phyloP scores from a whole-genome alignment of 495 filamentous ascomycete species.

The Peziza echinospora region DNA sequence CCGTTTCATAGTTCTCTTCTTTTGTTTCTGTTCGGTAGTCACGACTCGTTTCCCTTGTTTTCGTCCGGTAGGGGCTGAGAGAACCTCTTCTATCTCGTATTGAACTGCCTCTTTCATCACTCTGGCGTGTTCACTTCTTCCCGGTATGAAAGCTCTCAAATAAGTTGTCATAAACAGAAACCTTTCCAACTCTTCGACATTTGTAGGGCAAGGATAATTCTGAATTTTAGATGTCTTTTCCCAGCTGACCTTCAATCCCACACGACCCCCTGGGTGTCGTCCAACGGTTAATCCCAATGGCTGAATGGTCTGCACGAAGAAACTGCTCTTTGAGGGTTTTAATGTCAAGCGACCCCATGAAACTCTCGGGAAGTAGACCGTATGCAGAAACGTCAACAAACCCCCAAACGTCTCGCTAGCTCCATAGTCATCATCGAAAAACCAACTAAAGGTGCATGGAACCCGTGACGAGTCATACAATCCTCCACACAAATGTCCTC shows the following conservation, averaged over 20 bases:
- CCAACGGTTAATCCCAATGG: not conserved
- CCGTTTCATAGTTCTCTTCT: too few species aligned
- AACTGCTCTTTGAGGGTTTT: not conserved
- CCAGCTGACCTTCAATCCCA: not conserved
- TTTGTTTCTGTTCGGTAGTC: too few species aligned
- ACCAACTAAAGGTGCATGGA: not conserved
- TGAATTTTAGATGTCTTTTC: not conserved
- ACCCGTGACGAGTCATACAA: too few species aligned
- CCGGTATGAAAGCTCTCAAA: not conserved
- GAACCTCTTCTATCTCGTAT: too few species aligned
- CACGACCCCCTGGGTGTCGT: not conserved
- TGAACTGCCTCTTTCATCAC: not conserved
- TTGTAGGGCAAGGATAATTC: not conserved
- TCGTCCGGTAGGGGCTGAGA: too few species aligned
- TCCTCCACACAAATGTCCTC: too few species aligned
- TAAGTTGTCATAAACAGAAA: not conserved
- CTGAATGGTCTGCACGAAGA: not conserved
- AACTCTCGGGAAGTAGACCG: not conserved
- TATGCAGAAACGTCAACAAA: not conserved
- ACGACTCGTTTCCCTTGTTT: too few species aligned
- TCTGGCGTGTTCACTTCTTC: not conserved
- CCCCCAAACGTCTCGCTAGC: not conserved
- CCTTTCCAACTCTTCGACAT: not conserved
- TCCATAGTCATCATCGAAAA: constrained; percentile 3
- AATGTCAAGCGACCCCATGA: not conserved